Percentiles rank a stretch among this genome's conserved stretches.
Evolutionary conservation across 371 early-diverging fungal species (phyloP).

Genomic region (Gilbertella persicaria): DNA sequence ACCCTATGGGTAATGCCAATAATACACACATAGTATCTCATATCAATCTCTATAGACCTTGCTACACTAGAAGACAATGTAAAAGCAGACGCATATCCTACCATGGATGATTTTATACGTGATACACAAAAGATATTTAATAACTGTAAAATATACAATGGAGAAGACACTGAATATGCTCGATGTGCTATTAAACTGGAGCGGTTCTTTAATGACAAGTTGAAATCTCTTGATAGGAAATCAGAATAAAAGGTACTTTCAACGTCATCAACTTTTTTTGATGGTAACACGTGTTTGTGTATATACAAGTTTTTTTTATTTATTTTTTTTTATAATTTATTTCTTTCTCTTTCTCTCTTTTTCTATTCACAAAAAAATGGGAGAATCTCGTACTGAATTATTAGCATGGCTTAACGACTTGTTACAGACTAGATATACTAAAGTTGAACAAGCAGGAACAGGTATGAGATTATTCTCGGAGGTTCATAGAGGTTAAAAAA

Average conservation of each 20-base stretch:
- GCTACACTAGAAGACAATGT: conserved; percentile 62
- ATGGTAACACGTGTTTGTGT: too few species aligned
- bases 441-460: conserved; percentile 92
- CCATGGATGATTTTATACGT: conserved; percentile 44
- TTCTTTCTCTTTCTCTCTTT: neutral
- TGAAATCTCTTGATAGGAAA: conserved; percentile 6
- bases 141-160: conserved; percentile 68
- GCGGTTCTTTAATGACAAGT: conserved; percentile 46
- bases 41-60: too few species aligned
- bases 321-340: conserved; percentile 7
- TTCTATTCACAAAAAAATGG: conserved; percentile 46
- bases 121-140: conserved; percentile 42
- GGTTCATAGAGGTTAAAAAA: neutral
- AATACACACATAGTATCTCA: neutral
- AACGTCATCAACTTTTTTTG: too few species aligned
- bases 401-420: conserved; percentile 93
- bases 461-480: conserved; percentile 61
- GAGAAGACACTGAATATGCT: conserved; percentile 62
- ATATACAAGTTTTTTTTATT: conserved; percentile 2
- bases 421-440: conserved; percentile 83
- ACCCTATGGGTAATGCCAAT: conserved; percentile 90
- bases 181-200: conserved; percentile 63
- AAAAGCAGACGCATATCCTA: conserved; percentile 44
- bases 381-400: conserved; percentile 84
- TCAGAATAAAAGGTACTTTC: too few species aligned